Base-by-base conservation (phyloP, 1,284 basidiomycete genomes). In the Ceratobasidium sp. region DNA sequence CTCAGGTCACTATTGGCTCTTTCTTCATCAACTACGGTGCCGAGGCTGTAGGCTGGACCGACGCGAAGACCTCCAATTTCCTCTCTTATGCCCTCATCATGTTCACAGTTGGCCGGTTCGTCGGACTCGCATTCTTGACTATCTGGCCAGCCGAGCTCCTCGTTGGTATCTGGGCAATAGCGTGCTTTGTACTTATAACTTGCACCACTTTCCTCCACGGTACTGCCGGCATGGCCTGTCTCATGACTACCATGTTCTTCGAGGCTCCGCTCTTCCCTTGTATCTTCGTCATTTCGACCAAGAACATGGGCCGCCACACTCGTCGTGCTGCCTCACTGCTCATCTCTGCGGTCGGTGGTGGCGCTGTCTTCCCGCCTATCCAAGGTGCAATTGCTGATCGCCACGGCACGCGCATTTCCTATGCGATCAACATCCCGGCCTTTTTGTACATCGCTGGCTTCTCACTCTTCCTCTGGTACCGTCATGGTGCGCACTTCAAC, bases 231-330 rank as follows among this genome's bases (percentile, higher is more conserved):
- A 84, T 88, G 77, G 84, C 83, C 49, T 85, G 83, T 80, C 73
- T 87, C 79, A 87, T 88, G 84, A 73, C 86, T 80, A 82, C 88
- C 82, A 87, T 88, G 84, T 87, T 87, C 84, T 88, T 87, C 83
- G 86, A 86, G 23, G 82, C 84, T 83, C 15, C 82, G 82, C 83
- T 83, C 82, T 82, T 83, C 68, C 68, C 68, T 78, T 79, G 83
- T 82, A 86, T 86, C 81, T 82, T 85, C 81, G 84, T 86, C 46
- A 82, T 87, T 42, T 84, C 85, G 20, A 89, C 87, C 20, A 79
- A 82, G 46, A 82, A 83, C 77, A 83, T 86, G 55, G 87, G 87
- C 55, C 84, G 83, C 72, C 85, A 85, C 84, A 86, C 86, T 26
- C 85, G 86, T 80, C 84, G 86, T 53, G 86, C 83, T 3, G 83